Percentiles rank a stretch among this genome's conserved stretches.
phyloP scores from a whole-genome alignment of 1,284 basidiomycete species.

The Apiotrichum brassicae region DNA sequence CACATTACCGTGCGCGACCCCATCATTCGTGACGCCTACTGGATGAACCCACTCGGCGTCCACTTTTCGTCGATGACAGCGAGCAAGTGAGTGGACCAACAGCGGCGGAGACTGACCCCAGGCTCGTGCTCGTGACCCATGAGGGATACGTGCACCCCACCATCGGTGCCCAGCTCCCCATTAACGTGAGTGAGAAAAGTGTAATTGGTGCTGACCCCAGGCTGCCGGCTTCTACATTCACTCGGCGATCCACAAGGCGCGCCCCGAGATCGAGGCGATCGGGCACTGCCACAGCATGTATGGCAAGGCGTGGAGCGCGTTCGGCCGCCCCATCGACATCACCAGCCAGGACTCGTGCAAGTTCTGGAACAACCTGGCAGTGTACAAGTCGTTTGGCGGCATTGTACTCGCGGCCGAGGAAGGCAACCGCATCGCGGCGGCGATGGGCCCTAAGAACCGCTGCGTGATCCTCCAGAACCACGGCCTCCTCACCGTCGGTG shows the following conservation, averaged over 20 bases:
- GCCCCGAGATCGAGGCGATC: conserved; percentile 59
- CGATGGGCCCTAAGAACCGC: conserved; percentile 50
- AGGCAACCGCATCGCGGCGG: conserved; percentile 56
- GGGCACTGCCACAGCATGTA: conserved; percentile 58
- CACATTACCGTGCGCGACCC: conserved; percentile 42
- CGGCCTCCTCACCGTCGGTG: conserved; percentile 53
- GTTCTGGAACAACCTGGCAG: conserved; percentile 29
- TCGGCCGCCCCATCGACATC: conserved; percentile 38
- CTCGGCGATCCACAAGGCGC: conserved; percentile 56
- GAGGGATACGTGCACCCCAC: conserved; percentile 36
- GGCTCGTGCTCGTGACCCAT: conserved; percentile 38
- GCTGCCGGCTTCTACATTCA: conserved; percentile 54
- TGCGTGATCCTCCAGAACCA: conserved; percentile 54
- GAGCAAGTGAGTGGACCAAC: not conserved
- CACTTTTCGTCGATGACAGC: conserved; percentile 22
- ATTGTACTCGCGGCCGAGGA: conserved; percentile 57
- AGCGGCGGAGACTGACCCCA: conserved; percentile 4
- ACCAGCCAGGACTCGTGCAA: conserved; percentile 32
- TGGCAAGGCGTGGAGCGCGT: conserved; percentile 34
- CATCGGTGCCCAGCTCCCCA: conserved; percentile 38
- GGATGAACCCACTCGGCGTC: conserved; percentile 42
- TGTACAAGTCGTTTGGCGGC: conserved; percentile 53
- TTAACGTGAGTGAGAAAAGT: conserved; percentile 23
- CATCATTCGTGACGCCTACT: conserved; percentile 34
- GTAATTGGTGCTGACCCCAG: too few species aligned